Conservation (phyloP, 768 basidiomycete genomes). For the Cystobasidium tubakii region DNA sequence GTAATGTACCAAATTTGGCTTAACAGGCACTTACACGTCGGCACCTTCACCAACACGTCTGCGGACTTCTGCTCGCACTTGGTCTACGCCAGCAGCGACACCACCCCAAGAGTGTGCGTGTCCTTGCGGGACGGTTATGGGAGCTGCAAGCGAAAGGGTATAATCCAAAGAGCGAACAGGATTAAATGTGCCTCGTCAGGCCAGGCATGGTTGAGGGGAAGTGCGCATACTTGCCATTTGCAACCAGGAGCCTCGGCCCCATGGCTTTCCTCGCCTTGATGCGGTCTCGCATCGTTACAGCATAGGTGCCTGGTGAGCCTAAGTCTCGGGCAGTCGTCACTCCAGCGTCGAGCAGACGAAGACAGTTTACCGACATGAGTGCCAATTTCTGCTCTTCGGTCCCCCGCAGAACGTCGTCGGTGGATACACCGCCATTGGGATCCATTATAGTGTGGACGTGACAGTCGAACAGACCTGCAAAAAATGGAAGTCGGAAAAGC, state of each 20-base stretch:
- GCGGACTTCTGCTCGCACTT: neutral
- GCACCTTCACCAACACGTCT: constrained; percentile 12
- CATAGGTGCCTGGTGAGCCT: neutral
- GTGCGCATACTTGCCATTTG: neutral
- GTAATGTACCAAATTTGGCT: too few species aligned
- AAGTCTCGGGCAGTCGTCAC: constrained; percentile 20
- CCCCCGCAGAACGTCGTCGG: neutral
- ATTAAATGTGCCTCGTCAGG: too few species aligned
- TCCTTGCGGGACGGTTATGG: neutral
- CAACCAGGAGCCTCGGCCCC: constrained; percentile 3
- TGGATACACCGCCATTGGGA: neutral
- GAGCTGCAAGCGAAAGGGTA: neutral
- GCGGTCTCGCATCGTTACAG: neutral
- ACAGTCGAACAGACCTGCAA: constrained; percentile 17
- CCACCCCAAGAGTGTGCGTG: constrained; percentile 12
- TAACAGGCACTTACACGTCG: neutral
- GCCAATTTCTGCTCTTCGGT: neutral
- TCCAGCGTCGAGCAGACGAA: constrained; percentile 21
- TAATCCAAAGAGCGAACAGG: too few species aligned
- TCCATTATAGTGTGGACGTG: constrained; percentile 20
- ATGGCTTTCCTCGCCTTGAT: neutral
- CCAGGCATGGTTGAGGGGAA: too few species aligned
- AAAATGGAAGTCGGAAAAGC: neutral
- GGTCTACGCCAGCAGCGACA: neutral
- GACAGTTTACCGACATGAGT: neutral